Conservation (phyloP, 768 basidiomycete genomes). For the Boletus fagicola region DNA sequence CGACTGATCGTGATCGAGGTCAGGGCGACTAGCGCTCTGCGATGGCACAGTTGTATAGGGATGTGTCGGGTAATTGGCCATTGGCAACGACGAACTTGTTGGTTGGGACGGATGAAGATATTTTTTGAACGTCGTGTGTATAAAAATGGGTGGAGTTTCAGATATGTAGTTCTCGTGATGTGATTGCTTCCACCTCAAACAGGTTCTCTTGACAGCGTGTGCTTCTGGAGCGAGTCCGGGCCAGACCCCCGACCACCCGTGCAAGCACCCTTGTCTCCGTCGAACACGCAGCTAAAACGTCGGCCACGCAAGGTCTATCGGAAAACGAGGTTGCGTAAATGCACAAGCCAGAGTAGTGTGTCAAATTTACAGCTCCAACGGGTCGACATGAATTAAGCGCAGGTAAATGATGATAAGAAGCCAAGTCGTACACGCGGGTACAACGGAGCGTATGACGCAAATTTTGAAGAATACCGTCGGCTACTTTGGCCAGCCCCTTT, state of each 20-base stretch:
- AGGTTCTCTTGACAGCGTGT: conserved; percentile 20
- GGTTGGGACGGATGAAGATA: conserved; percentile 7
- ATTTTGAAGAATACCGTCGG: not conserved
- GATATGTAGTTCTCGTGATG: conserved; percentile 19
- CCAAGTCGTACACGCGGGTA: not conserved
- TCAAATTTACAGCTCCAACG: conserved; percentile 1
- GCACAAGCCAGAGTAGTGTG: not conserved
- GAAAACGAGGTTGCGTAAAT: conserved; percentile 12
- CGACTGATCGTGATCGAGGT: conserved; percentile 29
- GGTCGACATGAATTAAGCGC: conserved; percentile 1
- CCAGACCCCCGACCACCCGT: conserved; percentile 28
- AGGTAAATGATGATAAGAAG: not conserved
- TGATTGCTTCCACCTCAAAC: conserved; percentile 24
- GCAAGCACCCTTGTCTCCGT: not conserved
- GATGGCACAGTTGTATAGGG: conserved; percentile 25
- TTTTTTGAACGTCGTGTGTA: conserved; percentile 16
- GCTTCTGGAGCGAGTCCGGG: not conserved
- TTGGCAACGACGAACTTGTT: conserved; percentile 7
- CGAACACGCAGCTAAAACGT: not conserved
- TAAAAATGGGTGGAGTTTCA: conserved; percentile 28
- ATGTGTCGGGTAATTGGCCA: conserved; percentile 32
- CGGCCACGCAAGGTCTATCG: not conserved
- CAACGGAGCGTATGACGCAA: not conserved
- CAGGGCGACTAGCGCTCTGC: conserved; percentile 11
- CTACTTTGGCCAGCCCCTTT: not conserved